Conservation (phyloP, 2,329 filamentous ascomycete species). For the Colletotrichum eremochloae region DNA sequence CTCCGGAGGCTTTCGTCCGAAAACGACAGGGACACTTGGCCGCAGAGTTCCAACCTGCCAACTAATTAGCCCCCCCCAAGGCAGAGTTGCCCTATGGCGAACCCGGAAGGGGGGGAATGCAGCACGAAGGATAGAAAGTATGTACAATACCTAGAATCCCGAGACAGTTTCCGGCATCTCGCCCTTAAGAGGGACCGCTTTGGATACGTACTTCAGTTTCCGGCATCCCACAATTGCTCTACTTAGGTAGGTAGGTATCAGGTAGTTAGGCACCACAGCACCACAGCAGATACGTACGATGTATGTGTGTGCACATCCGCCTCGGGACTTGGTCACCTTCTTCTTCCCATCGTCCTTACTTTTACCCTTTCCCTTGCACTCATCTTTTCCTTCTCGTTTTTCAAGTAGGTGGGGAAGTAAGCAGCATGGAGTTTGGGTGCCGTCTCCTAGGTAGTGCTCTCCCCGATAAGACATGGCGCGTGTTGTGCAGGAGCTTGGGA, state of each 20-base stretch:
- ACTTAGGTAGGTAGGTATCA: no score
- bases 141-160: background rate
- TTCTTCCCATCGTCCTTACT: no score
- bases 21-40: constrained; percentile 13
- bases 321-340: background rate
- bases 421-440: background rate
- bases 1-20: constrained; percentile 38
- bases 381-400: background rate
- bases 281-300: background rate
- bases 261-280: background rate
- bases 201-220: background rate
- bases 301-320: background rate
- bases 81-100: constrained; percentile 1
- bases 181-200: background rate
- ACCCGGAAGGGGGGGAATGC: constrained; percentile 7
- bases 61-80: constrained; percentile 13
- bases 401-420: background rate
- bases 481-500: constrained; percentile 1
- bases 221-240: background rate
- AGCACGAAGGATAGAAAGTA: background rate
- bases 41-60: constrained; percentile 22
- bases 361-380: background rate
- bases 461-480: background rate
- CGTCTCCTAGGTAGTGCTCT: background rate
- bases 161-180: background rate